These are phyloP conservation scores for Diplocarpon rosae DNA, from an alignment of 2,329 filamentous ascomycete genomes.

Conservation along the genomic window DNA sequence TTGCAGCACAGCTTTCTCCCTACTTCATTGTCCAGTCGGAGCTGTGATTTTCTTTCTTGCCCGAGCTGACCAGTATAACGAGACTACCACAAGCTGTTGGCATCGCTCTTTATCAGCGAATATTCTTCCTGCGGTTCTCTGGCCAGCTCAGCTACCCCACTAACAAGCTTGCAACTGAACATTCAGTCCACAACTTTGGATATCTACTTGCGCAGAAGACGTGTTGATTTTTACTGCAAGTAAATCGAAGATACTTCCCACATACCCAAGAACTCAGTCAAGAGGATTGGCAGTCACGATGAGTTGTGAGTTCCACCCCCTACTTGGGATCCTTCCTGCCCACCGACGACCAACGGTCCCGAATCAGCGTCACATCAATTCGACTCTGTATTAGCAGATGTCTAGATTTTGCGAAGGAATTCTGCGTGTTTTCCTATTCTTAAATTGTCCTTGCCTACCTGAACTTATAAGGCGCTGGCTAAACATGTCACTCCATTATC, in stretches of 20 bases:
- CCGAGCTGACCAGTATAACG: no score
- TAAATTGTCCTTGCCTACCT: constrained; percentile 2
- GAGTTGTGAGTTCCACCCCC: constrained; percentile 25
- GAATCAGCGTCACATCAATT: neutral
- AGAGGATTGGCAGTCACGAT: constrained; percentile 21
- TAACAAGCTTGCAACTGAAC: constrained; percentile 6
- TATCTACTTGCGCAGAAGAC: neutral
- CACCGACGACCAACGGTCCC: neutral
- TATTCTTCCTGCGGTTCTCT: neutral
- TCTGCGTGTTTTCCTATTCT: constrained; percentile 1
- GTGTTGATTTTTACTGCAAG: no score
- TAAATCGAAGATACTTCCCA: no score
- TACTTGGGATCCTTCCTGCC: constrained; percentile 1
- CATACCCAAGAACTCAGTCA: no score
- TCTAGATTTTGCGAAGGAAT: neutral
- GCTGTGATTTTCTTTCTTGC: no score
- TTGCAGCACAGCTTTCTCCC: no score
- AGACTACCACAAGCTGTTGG: neutral
- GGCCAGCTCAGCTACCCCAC: constrained; percentile 8
- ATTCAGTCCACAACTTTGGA: constrained; percentile 2
- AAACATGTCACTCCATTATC: constrained; percentile 8
- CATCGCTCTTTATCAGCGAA: neutral
- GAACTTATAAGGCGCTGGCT: constrained; percentile 4
- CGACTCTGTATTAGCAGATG: constrained; percentile 8
- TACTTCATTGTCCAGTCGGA: no score